Evolutionary conservation across 2,329 filamentous ascomycete species (phyloP).

Genomic region (Colletotrichum somersetense): DNA sequence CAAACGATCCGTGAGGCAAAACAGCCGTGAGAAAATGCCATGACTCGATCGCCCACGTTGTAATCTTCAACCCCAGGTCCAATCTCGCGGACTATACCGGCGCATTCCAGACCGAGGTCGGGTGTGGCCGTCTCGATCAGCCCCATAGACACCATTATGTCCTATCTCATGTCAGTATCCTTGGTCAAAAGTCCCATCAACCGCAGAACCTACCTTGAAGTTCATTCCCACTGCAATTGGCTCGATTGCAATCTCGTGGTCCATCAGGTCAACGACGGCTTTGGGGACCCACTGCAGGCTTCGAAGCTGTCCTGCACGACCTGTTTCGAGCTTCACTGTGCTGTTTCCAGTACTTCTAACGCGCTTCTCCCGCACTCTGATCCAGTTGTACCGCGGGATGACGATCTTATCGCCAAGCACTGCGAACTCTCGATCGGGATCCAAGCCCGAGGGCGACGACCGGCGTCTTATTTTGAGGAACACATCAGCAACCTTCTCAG

Average conservation of each 20-base stretch:
- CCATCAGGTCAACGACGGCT: not conserved
- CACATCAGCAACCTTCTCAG: not conserved
- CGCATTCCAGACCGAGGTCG: conserved; percentile 49
- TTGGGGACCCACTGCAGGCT: conserved; percentile 1
- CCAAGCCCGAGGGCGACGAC: conserved; percentile 12
- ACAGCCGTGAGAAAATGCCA: conserved; percentile 42
- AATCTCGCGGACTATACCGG: conserved; percentile 44
- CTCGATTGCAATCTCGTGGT: conserved; percentile 46
- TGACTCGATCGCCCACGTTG: conserved; percentile 45
- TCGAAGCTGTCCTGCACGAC: not conserved
- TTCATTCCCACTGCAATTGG: conserved; percentile 44
- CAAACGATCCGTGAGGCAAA: conserved; percentile 48
- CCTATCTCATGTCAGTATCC: conserved; percentile 10
- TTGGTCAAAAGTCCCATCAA: not conserved
- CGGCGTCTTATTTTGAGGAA: not conserved
- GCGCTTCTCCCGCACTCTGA: not conserved
- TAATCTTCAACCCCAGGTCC: conserved; percentile 44
- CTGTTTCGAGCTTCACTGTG: not conserved
- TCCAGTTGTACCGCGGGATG: conserved; percentile 13
- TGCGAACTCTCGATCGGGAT: conserved; percentile 20
- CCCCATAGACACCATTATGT: conserved; percentile 31
- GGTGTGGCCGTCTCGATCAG: conserved; percentile 31
- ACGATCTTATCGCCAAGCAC: conserved; percentile 1
- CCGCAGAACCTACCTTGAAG: not conserved
- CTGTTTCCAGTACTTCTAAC: not conserved